Base-by-base conservation (phyloP, 140 eudicot genomes). In the Flaveria floridana region DNA sequence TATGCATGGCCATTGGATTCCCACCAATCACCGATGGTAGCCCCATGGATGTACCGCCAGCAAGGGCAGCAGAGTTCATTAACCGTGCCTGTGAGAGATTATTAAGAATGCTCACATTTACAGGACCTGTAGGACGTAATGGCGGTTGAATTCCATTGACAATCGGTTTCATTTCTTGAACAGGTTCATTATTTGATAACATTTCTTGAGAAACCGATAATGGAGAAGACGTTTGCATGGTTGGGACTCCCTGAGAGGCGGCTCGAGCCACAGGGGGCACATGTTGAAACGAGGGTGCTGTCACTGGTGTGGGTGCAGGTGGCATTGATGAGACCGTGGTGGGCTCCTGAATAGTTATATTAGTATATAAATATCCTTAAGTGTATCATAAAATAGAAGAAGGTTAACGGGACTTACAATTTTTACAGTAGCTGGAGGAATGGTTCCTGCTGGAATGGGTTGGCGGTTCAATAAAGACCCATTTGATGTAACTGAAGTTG, bases 141-240 rank as follows among this genome's bases (percentile, higher is more conserved):
- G 92, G 63, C 56, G 82, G 96, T 52, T 90, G 65, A 76, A 84
- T 75, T 47, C 83, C 80, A 20, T 69, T 87, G 2, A 88, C 93
- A 28, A 72, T 63, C 15, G 99, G 97, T 72, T 94, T 94, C 82
- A 82, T 72, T 62, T 94, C 99, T 78, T 82, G 91, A 39, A 80
- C 70, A 0, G 14, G 63, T 20, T 93, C 96, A 16, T 71, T 86
- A 61, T 70, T 77, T 20, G 94, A 78, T 23, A 79, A 55, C 85
- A 85, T 84, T 19, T 94, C 99, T 72, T 90, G 94, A 50, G 97
- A 84, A 13, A 86, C 82, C 23, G 96, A 85, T 53, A 91, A 67
- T 0, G 99, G 99, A 65, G 99, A 90, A 70, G 97, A 85, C 12
- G 94, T 80, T 84, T 90, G 99, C 85, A 90, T 72, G 75, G 68